Percentiles rank a stretch among this genome's conserved stretches.
Evolutionary conservation across 257 asterid species (phyloP).

Genomic region (Solanum paucissectum): DNA sequence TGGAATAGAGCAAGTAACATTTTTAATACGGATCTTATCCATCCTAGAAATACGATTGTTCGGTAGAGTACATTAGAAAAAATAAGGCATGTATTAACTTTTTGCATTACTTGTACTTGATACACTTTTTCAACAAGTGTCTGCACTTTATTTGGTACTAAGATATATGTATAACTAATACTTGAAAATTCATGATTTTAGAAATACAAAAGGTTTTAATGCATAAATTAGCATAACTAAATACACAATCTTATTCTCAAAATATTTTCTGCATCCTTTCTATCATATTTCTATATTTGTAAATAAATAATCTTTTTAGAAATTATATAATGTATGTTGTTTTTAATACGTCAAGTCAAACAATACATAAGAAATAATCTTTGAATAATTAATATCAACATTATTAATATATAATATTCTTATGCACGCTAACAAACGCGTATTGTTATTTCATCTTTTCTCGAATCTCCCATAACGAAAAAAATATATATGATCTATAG

Average conservation of each 20-base stretch:
- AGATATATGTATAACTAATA: background rate
- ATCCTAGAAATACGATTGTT: background rate
- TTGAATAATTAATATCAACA: background rate
- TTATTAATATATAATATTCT: too few relatives aligned
- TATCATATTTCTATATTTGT: too few relatives aligned
- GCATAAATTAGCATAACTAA: background rate
- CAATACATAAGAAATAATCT: background rate
- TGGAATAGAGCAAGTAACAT: background rate
- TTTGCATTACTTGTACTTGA: too few relatives aligned
- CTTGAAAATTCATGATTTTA: background rate
- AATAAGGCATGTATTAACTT: too few relatives aligned
- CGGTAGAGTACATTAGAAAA: too few relatives aligned
- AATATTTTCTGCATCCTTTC: too few relatives aligned
- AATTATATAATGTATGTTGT: too few relatives aligned
- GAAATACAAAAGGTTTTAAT: background rate
- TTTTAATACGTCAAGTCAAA: too few relatives aligned
- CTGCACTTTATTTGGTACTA: background rate
- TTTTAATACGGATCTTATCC: background rate
- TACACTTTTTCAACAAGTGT: too few relatives aligned
- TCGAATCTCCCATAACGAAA: background rate
- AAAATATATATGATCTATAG: background rate
- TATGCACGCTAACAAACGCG: background rate
- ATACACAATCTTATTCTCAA: too few relatives aligned
- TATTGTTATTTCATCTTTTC: background rate
- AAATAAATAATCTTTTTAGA: too few relatives aligned